Evolutionary conservation across 176 grass and related monocot genomes (phyloP), one percentile per base, ranked within the genome.

Genomic region (Juncus inflexus): DNA sequence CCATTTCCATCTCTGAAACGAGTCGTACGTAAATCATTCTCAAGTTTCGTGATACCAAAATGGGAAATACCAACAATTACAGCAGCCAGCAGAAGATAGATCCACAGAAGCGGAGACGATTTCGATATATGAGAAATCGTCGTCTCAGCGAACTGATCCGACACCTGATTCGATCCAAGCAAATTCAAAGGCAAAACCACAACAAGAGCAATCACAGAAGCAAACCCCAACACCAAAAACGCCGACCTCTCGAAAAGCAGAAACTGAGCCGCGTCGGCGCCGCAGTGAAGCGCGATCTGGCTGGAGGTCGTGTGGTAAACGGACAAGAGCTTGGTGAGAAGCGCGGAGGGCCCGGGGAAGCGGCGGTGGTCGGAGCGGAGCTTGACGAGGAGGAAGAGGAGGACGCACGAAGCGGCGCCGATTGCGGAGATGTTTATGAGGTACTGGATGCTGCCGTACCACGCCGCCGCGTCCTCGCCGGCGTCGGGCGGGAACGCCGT

Each of bases 221-320:
- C 85, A 39, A 83, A 75, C 28, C 84, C 74, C 78, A 99, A 83
- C 36, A 99, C 70, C 37, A 82, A 75, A 63, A 99, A 99, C 64
- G 86, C 83, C 37, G 94, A 85, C 9, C 94, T 83, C 78, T 99
- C 94, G 77, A 99, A 88, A 61, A 99, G 80, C 52, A 99, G 88
- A 52, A 99, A 99, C 73, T 99, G 94, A 2, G 94, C 94, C 16
- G 94, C 94, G 66, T 99, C 94, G 37, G 94, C 94, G 72, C 94
- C 94, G 61, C 94, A 99, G 88, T 99, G 94, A 61, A 99, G 88
- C 40, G 94, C 94, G 80, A 99, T 99, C 85, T 99, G 94, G 67
- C 77, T 69, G 6, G 85, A 78, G 0, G 94, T 99, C 50, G 94
- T 72, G 68, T 99, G 94, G 85, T 92, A 92, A 54, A 99, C 94